Evolutionary conservation across 352 stramenopile genomes (phyloP).

Genomic region (Pythium pyrilobum): DNA sequence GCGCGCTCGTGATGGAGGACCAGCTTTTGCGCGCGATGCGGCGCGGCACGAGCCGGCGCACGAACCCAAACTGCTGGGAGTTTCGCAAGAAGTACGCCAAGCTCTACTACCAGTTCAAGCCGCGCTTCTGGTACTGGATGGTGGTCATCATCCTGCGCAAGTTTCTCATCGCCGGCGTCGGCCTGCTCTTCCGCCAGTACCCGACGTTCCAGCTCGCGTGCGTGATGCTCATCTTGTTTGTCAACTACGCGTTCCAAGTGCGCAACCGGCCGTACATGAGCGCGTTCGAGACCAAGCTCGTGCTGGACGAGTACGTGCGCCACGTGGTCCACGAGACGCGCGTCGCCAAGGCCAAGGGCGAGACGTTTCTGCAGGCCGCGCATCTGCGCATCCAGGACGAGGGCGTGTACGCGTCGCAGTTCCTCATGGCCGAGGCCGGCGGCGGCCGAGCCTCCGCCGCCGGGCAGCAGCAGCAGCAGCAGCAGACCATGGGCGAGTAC

Average conservation of each 20-base stretch:
- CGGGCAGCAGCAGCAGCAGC: constrained; percentile 15
- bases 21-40: constrained; percentile 56
- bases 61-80: constrained; percentile 63
- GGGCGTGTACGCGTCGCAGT: constrained; percentile 24
- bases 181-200: constrained; percentile 67
- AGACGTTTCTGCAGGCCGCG: constrained; percentile 45
- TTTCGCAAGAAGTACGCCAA: constrained; percentile 76
- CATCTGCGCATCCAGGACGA: constrained; percentile 49
- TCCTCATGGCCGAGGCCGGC: background rate
- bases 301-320: constrained; percentile 52
- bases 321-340: constrained; percentile 44
- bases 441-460: background rate
- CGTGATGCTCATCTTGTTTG: constrained; percentile 70
- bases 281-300: constrained; percentile 46
- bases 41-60: constrained; percentile 45
- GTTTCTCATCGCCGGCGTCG: constrained; percentile 58
- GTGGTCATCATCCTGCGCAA: constrained; percentile 76
- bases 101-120: constrained; percentile 88
- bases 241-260: constrained; percentile 71
- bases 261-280: constrained; percentile 76
- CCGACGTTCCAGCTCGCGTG: constrained; percentile 71
- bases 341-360: constrained; percentile 43
- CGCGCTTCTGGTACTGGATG: constrained; percentile 77
- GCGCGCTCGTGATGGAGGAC: constrained; percentile 58
- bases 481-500: constrained; percentile 45